These are phyloP conservation scores for Torulaspora globosa DNA, from an alignment of 1,139 yeast species.

Conservation along the genomic window DNA sequence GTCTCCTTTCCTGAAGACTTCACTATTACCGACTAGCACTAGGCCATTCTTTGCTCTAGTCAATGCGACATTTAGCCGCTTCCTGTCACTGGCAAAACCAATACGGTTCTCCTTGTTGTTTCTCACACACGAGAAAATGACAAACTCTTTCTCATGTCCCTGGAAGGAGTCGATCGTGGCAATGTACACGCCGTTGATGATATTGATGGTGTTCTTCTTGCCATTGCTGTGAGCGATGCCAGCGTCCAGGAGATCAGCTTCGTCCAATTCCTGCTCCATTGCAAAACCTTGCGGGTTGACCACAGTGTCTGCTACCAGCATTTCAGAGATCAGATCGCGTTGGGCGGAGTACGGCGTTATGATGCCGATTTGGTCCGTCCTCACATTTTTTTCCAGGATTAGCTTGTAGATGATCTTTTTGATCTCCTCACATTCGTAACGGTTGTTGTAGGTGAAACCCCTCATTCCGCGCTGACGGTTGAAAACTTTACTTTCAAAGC, in stretches of 20 bases:
- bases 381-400: constrained; percentile 51
- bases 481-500: constrained; percentile 45
- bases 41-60: constrained; percentile 60
- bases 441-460: constrained; percentile 54
- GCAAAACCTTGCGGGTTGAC: constrained; percentile 54
- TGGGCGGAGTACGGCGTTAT: constrained; percentile 74
- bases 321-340: constrained; percentile 55
- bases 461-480: constrained; percentile 40
- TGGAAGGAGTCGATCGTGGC: constrained; percentile 68
- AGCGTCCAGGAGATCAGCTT: constrained; percentile 46
- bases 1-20: constrained; percentile 47
- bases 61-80: constrained; percentile 59
- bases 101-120: constrained; percentile 49
- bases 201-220: constrained; percentile 46
- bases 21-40: constrained; percentile 53
- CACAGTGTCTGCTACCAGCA: constrained; percentile 47
- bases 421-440: constrained; percentile 49
- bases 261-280: constrained; percentile 50
- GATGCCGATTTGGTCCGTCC: constrained; percentile 53
- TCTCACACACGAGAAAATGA: constrained; percentile 59
- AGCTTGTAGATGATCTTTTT: constrained; percentile 46
- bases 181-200: constrained; percentile 61
- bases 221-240: constrained; percentile 28
- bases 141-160: constrained; percentile 59
- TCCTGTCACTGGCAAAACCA: constrained; percentile 55